phyloP scores from a whole-genome alignment of 441 rosid species.

The Daphne laureola region DNA sequence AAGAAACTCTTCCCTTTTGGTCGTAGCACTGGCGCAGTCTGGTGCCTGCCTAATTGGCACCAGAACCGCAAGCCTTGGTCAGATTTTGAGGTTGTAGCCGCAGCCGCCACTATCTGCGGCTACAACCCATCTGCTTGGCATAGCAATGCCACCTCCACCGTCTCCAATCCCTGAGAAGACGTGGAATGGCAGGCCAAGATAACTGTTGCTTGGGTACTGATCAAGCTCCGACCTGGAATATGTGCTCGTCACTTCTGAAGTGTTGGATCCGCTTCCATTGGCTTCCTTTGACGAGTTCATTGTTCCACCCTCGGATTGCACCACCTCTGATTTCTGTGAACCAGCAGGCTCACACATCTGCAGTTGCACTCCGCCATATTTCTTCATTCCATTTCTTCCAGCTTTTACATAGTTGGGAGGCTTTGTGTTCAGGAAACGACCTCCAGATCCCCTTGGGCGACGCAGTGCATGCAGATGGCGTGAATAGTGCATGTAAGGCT shows the following conservation, averaged over 20 bases:
- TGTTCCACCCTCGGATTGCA: constrained; percentile 50
- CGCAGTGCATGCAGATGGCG: constrained; percentile 89
- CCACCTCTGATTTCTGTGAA: constrained; percentile 63
- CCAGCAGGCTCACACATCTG: constrained; percentile 34
- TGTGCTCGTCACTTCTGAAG: constrained; percentile 62
- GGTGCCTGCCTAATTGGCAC: constrained; percentile 15
- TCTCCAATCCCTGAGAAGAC: constrained; percentile 37
- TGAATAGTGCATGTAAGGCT: constrained; percentile 78
- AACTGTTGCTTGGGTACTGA: constrained; percentile 18
- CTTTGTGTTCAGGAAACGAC: constrained; percentile 73
- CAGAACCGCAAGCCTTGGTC: constrained; percentile 21
- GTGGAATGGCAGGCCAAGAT: constrained; percentile 16
- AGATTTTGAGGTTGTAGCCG: constrained; percentile 42
- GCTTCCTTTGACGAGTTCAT: constrained; percentile 38
- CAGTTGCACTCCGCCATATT: constrained; percentile 9
- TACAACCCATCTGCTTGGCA: constrained; percentile 55
- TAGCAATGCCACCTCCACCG: constrained; percentile 23
- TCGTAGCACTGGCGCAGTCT: constrained; percentile 20
- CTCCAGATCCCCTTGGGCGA: constrained; percentile 79
- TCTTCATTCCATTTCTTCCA: constrained; percentile 23
- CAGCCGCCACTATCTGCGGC: constrained; percentile 31
- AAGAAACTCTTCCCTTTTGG: constrained; percentile 24
- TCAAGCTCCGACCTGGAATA: constrained; percentile 24
- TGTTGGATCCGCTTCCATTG: constrained; percentile 26
- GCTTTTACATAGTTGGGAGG: constrained; percentile 15